Conservation (phyloP, 495 filamentous ascomycete genomes). For the Talaromyces liani region DNA sequence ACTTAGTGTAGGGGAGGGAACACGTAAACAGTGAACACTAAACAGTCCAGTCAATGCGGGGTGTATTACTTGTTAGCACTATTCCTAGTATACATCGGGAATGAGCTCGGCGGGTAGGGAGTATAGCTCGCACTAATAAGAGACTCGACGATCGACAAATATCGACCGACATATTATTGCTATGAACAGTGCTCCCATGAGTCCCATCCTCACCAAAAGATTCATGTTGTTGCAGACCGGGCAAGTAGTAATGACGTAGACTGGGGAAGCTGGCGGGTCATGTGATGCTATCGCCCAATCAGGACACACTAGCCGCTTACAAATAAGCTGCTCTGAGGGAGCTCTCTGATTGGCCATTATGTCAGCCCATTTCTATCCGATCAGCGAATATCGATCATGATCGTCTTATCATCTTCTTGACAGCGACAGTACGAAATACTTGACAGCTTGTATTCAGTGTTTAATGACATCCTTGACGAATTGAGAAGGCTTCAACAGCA, state of each 20-base stretch:
- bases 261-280: constrained; percentile 2
- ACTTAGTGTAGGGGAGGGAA: background rate
- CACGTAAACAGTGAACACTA: background rate
- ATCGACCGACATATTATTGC: background rate
- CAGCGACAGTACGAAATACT: background rate
- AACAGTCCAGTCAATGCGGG: background rate
- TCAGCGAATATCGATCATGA: background rate
- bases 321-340: background rate
- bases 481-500: background rate
- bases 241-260: background rate
- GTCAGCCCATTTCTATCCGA: background rate
- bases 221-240: no score
- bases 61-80: background rate
- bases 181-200: no score
- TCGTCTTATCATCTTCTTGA: background rate
- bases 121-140: background rate
- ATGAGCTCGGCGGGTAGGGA: background rate
- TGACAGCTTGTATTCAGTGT: background rate
- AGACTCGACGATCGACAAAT: background rate
- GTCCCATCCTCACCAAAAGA: no score
- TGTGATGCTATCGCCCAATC: background rate
- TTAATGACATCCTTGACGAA: background rate
- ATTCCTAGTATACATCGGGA: background rate
- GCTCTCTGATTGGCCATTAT: background rate
- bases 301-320: background rate